Conservation (phyloP, 2,329 filamentous ascomycete species). For the Phaeosphaeriaceae sp. region DNA sequence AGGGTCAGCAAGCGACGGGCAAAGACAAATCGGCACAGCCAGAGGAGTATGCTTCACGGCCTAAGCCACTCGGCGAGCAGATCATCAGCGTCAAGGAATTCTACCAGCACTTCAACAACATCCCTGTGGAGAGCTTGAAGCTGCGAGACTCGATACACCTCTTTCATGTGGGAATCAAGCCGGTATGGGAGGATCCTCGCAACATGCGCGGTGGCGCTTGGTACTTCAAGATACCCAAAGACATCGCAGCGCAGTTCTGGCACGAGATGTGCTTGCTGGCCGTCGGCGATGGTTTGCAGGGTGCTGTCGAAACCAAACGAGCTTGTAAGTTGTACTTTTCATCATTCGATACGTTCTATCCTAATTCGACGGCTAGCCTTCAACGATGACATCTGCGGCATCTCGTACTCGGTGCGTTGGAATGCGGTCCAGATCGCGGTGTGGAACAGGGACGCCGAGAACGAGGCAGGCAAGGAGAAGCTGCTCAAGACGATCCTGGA, state of each 20-base stretch:
- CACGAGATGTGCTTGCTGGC: constrained; percentile 81
- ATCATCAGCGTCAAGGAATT: constrained; percentile 58
- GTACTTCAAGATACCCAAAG: constrained; percentile 90
- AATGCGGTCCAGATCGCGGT: constrained; percentile 87
- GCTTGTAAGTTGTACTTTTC: constrained; percentile 62
- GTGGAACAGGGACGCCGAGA: constrained; percentile 89
- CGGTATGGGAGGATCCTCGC: constrained; percentile 84
- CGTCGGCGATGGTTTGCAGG: constrained; percentile 81
- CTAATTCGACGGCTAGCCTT: constrained; percentile 41
- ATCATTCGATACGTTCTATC: not conserved
- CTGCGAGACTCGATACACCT: constrained; percentile 75
- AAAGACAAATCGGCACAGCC: constrained; percentile 27
- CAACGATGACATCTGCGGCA: constrained; percentile 85
- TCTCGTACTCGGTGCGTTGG: constrained; percentile 86
- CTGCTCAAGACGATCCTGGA: constrained; percentile 76
- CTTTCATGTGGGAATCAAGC: constrained; percentile 82
- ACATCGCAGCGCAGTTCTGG: constrained; percentile 75
- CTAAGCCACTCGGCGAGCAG: constrained; percentile 51
- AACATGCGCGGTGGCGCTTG: constrained; percentile 87
- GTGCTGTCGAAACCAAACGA: constrained; percentile 66
- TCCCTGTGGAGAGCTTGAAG: constrained; percentile 75
- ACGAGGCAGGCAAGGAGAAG: constrained; percentile 77
- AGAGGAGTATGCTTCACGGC: constrained; percentile 54
- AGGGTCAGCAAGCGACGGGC: constrained; percentile 38
- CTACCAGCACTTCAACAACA: constrained; percentile 69